phyloP scores from a whole-genome alignment of 495 filamentous ascomycete genomes.

The Penicillium pulvis region DNA sequence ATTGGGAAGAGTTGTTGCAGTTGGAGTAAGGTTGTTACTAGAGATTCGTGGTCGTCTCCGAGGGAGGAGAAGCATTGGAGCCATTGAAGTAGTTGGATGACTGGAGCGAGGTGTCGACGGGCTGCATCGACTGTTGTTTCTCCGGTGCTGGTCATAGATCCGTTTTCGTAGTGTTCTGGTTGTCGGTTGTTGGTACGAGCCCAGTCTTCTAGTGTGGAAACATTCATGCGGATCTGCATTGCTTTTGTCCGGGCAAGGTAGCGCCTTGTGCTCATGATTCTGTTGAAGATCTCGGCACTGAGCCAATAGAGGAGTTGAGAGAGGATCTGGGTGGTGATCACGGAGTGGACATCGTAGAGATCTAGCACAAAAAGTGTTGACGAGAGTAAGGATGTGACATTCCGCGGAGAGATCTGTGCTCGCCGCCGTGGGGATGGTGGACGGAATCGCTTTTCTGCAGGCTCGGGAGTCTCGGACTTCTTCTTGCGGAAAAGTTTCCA shows the following conservation, averaged over 20 bases:
- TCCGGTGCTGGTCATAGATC: conserved; percentile 81
- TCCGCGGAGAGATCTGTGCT: conserved; percentile 88
- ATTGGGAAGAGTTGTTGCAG: conserved; percentile 79
- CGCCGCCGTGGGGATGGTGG: conserved; percentile 94
- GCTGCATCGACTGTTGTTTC: conserved; percentile 84
- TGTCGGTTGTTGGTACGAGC: conserved; percentile 88
- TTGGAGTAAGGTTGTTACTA: conserved; percentile 86
- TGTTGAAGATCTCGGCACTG: conserved; percentile 95
- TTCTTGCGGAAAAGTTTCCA: conserved; percentile 97
- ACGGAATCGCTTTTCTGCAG: conserved; percentile 87
- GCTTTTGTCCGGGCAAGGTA: conserved; percentile 97
- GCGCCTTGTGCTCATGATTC: conserved; percentile 92
- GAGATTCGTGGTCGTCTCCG: conserved; percentile 85
- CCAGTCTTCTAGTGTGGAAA: conserved; percentile 95
- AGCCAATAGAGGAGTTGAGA: conserved; percentile 97
- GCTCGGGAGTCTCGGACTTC: conserved; percentile 78
- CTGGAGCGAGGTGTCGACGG: conserved; percentile 79
- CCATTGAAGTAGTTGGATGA: conserved; percentile 97
- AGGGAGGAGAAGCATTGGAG: conserved; percentile 96
- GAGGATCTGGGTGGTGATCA: conserved; percentile 89
- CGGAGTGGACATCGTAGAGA: conserved; percentile 97
- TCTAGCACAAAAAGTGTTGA: conserved; percentile 97
- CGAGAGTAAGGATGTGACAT: conserved; percentile 94
- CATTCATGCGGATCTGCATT: conserved; percentile 99
- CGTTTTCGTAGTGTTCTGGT: conserved; percentile 94